Base-by-base conservation (phyloP, 495 filamentous ascomycete species). In the Aspergillus cristatus region DNA sequence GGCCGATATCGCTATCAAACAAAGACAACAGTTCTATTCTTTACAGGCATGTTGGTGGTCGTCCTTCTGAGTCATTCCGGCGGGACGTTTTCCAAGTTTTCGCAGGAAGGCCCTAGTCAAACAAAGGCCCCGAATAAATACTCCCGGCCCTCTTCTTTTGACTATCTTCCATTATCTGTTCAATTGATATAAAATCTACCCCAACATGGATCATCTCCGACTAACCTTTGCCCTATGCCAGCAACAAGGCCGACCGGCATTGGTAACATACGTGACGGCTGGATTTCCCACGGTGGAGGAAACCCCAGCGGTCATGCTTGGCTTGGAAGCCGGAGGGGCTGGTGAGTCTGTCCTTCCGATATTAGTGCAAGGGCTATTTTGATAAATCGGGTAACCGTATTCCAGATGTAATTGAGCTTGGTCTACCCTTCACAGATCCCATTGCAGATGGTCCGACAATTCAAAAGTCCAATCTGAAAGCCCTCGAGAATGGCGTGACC, bases 211-310 rank as follows among this genome's bases (percentile, higher is more conserved):
- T 45, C 71, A 54, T 38, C 75, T 93, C 48, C 85, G 80, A 61
- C 58, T 73, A 46, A 78, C 82, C 4, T 94, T 94, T 54, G 71
- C 70, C 38, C 74, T 72, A 66, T 90, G 85, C 74, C 82, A 82
- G 60, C 67, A 68, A 17, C 53, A 63, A 34, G 37, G 56, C 36
- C 62, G 57, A 38, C 50, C 67, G 17, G 86, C 87, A 18, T 62
- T 94, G 18, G 78, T 96, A 42, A 86, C 88, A 8, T 94, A 94
- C 70, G 81, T 91, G 51, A 94, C 86, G 8, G 89, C 88, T 25
- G 88, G 88, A 13, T 94, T 76, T 48, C 89, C 89, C 3, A 80
- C 68, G 6, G 61, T 71, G 7, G 70, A 76, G 35, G 75, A 79
- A 41, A 90, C 83, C 3, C 72, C 78, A 8, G 74, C 81, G 47